Conservation (phyloP, 2,329 filamentous ascomycete species). For the Neurospora sp. region DNA sequence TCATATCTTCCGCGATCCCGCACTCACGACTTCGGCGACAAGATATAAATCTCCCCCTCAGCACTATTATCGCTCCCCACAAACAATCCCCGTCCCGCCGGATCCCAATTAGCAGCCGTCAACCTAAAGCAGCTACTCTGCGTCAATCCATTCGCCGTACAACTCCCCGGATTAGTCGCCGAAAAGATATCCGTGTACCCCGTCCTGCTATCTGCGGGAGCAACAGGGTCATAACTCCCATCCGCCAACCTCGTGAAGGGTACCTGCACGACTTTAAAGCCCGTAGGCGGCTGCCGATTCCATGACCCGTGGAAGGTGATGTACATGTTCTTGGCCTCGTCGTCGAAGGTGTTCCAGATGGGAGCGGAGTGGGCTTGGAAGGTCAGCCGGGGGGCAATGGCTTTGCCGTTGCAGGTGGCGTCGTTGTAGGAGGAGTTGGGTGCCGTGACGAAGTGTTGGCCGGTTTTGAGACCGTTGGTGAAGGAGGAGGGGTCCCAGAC, state of each 20-base stretch:
- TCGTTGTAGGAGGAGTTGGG: slow-evolving; percentile 28
- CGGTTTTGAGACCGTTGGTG: slow-evolving; percentile 21
- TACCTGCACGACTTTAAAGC: slow-evolving; percentile 23
- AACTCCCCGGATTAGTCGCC: slow-evolving; percentile 18
- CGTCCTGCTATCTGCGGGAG: slow-evolving; percentile 20
- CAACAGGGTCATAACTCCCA: slow-evolving; percentile 22
- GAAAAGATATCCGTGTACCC: slow-evolving; percentile 23
- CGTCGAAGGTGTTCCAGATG: slow-evolving; percentile 23
- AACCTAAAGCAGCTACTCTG: slow-evolving; percentile 27
- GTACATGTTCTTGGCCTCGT: slow-evolving; percentile 24
- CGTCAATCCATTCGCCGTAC: slow-evolving; percentile 25
- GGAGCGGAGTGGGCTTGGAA: slow-evolving; percentile 24
- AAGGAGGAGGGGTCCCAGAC: slow-evolving; percentile 21
- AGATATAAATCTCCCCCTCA: slow-evolving; percentile 26
- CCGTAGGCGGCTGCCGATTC: slow-evolving; percentile 21
- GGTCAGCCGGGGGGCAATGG: slow-evolving; percentile 28
- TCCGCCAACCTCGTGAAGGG: slow-evolving; percentile 20
- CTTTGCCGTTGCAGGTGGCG: slow-evolving; percentile 24
- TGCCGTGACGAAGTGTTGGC: slow-evolving; percentile 28
- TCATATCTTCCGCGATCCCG: no score
- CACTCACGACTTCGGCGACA: slow-evolving; percentile 9
- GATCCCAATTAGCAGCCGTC: slow-evolving; percentile 25
- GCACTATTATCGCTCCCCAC: slow-evolving; percentile 27
- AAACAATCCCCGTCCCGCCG: slow-evolving; percentile 25
- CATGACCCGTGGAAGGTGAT: slow-evolving; percentile 24